Evolutionary conservation across 1,284 basidiomycete genomes (phyloP).

Genomic region (Heterobasidion occidentale): DNA sequence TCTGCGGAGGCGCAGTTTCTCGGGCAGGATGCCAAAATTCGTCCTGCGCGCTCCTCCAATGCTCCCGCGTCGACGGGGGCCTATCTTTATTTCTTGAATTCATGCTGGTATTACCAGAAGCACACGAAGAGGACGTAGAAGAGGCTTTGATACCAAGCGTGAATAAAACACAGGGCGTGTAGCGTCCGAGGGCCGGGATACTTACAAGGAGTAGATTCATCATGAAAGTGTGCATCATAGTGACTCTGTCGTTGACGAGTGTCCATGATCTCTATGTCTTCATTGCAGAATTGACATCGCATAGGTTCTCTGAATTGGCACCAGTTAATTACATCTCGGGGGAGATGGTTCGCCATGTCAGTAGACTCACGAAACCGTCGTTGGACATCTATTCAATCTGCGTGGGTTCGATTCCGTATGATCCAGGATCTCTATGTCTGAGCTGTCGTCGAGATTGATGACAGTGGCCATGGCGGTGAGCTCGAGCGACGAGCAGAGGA

Average conservation of each 20-base stretch:
- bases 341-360: too few species aligned
- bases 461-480: background rate
- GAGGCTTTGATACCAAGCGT: background rate
- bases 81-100: background rate
- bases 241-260: slow-evolving; percentile 10
- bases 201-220: background rate
- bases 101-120: background rate
- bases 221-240: background rate
- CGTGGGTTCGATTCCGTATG: too few species aligned
- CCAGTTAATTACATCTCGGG: too few species aligned
- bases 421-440: background rate
- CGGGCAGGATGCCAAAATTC: slow-evolving; percentile 57
- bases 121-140: background rate
- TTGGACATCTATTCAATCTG: too few species aligned
- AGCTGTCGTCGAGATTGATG: background rate
- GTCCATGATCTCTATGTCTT: slow-evolving; percentile 29
- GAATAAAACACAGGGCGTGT: background rate
- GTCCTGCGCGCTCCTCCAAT: slow-evolving; percentile 24
- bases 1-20: slow-evolving; percentile 44
- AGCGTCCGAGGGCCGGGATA: background rate
- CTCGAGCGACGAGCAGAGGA: background rate
- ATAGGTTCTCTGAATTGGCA: slow-evolving; percentile 11
- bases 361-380: too few species aligned
- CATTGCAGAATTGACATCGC: slow-evolving; percentile 43
- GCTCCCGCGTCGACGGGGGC: background rate